Evolutionary conservation across 306 rosid species (phyloP).

Genomic region (Albizia julibrissin): DNA sequence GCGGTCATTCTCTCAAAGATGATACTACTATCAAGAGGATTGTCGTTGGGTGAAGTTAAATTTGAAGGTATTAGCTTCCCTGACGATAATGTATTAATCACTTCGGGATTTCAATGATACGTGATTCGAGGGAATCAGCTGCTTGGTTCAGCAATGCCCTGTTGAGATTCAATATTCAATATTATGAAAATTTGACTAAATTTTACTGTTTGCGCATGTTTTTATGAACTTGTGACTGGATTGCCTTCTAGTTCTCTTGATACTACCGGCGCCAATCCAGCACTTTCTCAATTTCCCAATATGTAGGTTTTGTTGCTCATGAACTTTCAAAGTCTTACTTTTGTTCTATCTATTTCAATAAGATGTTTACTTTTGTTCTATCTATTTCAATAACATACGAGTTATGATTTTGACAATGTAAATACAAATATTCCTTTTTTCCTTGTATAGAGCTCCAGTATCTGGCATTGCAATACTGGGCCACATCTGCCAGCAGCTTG

Average conservation of each 20-base stretch:
- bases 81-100: not conserved
- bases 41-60: conserved; percentile 49
- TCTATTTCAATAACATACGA: not conserved
- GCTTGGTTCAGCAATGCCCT: not conserved
- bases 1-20: conserved; percentile 75
- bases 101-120: not conserved
- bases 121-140: not conserved
- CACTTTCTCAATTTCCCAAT: not conserved
- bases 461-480: conserved; percentile 88
- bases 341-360: conserved; percentile 4
- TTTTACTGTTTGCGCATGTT: not conserved
- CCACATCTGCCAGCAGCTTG: conserved; percentile 72
- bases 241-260: not conserved
- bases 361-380: not conserved
- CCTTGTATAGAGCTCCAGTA: conserved; percentile 68
- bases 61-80: conserved; percentile 49
- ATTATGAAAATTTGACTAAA: not conserved
- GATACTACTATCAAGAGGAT: conserved; percentile 64
- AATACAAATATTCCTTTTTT: conserved; percentile 24
- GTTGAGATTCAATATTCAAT: not conserved
- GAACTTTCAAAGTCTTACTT: not conserved
- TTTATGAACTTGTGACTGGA: not conserved
- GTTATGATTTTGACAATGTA: not conserved
- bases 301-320: conserved; percentile 3
- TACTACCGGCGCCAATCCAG: not conserved